Conservation (phyloP, 139 green algal genomes). For the Gonium pectorale region DNA sequence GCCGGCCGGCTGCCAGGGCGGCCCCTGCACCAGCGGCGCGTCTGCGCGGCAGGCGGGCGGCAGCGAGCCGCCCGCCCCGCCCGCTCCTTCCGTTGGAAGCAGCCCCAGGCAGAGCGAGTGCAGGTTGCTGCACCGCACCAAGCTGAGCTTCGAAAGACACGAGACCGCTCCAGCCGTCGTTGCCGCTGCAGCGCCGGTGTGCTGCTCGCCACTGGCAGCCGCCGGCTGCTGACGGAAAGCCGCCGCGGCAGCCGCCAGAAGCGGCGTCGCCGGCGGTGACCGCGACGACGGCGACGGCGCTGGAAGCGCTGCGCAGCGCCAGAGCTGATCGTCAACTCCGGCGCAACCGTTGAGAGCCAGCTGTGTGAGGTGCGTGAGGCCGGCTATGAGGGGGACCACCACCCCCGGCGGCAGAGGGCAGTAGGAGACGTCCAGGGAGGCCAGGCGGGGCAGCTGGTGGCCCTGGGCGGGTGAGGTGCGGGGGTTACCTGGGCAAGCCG, state of each 20-base stretch:
- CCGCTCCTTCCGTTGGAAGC: constrained; percentile 12
- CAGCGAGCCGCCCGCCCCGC: not conserved
- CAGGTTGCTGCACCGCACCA: constrained; percentile 65
- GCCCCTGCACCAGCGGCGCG: not conserved
- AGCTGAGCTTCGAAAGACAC: constrained; percentile 57
- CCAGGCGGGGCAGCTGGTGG: constrained; percentile 46
- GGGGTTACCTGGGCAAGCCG: too few relatives aligned
- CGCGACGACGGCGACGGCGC: not conserved
- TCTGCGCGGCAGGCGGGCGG: not conserved
- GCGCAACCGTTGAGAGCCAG: constrained; percentile 65
- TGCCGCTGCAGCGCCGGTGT: not conserved
- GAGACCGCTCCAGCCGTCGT: not conserved
- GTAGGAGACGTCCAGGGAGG: constrained; percentile 66
- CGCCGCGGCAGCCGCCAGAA: too few relatives aligned
- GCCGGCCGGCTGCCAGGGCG: not conserved
- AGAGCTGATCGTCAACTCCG: constrained; percentile 56
- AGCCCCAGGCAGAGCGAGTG: constrained; percentile 64
- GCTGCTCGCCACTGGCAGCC: too few relatives aligned
- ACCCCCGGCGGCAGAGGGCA: constrained; percentile 42
- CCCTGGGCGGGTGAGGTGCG: not conserved
- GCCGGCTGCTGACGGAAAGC: too few relatives aligned
- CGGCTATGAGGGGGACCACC: constrained; percentile 35
- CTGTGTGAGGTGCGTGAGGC: constrained; percentile 45
- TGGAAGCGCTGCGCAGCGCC: constrained; percentile 33
- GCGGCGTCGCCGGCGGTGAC: not conserved